Conservation (phyloP, 306 rosid species). For the Gastrolobium bilobum region DNA sequence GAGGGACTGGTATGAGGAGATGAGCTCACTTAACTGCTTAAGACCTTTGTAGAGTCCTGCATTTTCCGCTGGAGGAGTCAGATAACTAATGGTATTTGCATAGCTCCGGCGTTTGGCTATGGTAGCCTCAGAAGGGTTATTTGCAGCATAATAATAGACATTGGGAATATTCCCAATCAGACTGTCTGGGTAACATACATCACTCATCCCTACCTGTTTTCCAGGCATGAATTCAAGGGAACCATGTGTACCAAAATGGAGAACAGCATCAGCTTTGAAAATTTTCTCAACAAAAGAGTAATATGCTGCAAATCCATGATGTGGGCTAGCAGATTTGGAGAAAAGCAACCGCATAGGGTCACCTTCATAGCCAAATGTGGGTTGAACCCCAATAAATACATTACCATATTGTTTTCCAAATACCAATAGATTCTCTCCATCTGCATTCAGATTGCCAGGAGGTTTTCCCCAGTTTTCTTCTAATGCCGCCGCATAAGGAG, state of each 20-base stretch:
- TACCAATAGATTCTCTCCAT: constrained; percentile 94
- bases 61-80: constrained; percentile 99
- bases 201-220: constrained; percentile 99
- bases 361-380: constrained; percentile 97
- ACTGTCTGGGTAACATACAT: constrained; percentile 93
- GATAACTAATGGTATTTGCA: constrained; percentile 96
- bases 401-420: constrained; percentile 94
- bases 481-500: constrained; percentile 83
- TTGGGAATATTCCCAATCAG: constrained; percentile 96
- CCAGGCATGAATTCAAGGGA: constrained; percentile 99
- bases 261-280: constrained; percentile 95
- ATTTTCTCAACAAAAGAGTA: constrained; percentile 92
- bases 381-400: constrained; percentile 96
- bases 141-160: constrained; percentile 94
- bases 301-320: constrained; percentile 97
- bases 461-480: constrained; percentile 99
- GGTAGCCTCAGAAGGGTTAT: constrained; percentile 98
- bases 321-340: constrained; percentile 99
- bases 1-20: constrained; percentile 93
- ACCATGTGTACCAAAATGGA: constrained; percentile 97
- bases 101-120: constrained; percentile 98
- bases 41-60: constrained; percentile 99
- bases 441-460: constrained; percentile 95
- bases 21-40: constrained; percentile 95
- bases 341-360: constrained; percentile 97